Evolutionary conservation across 306 rosid species (phyloP), one percentile per base, ranked within the genome.

Genomic region (Quercus wislizeni): DNA sequence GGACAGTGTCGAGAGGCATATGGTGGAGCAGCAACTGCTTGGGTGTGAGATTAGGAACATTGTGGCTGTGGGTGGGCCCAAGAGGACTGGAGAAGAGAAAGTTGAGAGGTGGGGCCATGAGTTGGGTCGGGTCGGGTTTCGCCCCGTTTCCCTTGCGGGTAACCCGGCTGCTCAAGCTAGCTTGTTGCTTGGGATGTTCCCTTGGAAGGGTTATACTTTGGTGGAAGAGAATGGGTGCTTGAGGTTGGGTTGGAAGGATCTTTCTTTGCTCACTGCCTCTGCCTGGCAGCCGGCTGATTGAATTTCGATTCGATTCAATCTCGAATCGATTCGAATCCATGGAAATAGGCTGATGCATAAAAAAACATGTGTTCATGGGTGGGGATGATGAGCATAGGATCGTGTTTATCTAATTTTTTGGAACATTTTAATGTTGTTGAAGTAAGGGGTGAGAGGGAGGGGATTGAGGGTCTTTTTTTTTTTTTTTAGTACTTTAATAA

Each of bases 111-210:
- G 97, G 97, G 98, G 93, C 0, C 94, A 93, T 1, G 98, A 95
- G 71, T 69, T 93, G 20, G 87, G 58, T n/a, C 89, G 94, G 90
- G 85, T 83, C 84, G 98, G 99, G 33, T 95, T 95, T 5, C 10
- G 78, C 13, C 87, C 93, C 74, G 90, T 90, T 3, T 95, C 99
- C 0, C 81, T 95, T 0, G 84, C 90, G 25, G 99, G 99, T 2
- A 95, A 88, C 97, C 99, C 99, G 80, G 99, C 99, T 2, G 82
- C 97, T 5, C 99, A 95, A 55, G 99, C 99, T 0, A 88, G 98
- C 25, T 69, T 95, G 74, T 76, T 95, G 73, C 76, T 95, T 2
- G 99, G 98, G 15, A 93, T 95, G 98, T 93, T 86, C 43, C 99
- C 99, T 17, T 95, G 99, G 97, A 91, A 87, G 81, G 99, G 98